Base-by-base conservation (phyloP, 495 filamentous ascomycete species). In the Tuber brumale region DNA sequence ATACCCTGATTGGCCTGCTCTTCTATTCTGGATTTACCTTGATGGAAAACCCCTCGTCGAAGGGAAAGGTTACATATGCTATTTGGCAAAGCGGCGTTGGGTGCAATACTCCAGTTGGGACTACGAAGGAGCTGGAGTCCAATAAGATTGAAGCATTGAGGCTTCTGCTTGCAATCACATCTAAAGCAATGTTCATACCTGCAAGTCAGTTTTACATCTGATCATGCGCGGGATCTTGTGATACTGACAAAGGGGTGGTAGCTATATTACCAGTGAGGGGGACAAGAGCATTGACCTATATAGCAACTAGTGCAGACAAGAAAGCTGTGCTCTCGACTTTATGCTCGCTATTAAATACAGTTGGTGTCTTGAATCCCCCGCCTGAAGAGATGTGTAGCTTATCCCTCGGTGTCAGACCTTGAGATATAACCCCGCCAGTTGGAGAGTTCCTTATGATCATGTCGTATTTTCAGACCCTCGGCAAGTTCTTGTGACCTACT, bases 41-140 rank as follows among this genome's bases (percentile, higher is more conserved):
- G 12, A 94, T 94, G 0, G 86, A 85, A 44, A 81, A 46, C 18
- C 83, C 85, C 70, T 84, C 86, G 6, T 84, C 89, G 18, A 88
- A 90, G 69, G 90, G 89, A 51, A 97, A 97, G 83, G 91, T 97
- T 57, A 92, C 92, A 21, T 97, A 93, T 85, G 91, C 94, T 48
- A 98, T 99, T 80, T 99, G 95, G 95, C 94, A 97, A 84, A 97
- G 92, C 80, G 95, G 95, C 39, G 95, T 99, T 70, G 95, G 95
- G 3, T 98, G 95, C 85, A 97, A 97, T 83, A 93, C 92, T 10
- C 88, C 93, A 2, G 90, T 97, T 83, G 91, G 91, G 27, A 93
- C 94, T 31, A 97, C 88, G 57, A 97, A 92, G 84, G 92, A 97
- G 76, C 89, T 92, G 70, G 95, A 99, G 85, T 94, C 88, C 84